phyloP scores from a whole-genome alignment of 352 stramenopile genomes.

The Phytophthora pluvialis region DNA sequence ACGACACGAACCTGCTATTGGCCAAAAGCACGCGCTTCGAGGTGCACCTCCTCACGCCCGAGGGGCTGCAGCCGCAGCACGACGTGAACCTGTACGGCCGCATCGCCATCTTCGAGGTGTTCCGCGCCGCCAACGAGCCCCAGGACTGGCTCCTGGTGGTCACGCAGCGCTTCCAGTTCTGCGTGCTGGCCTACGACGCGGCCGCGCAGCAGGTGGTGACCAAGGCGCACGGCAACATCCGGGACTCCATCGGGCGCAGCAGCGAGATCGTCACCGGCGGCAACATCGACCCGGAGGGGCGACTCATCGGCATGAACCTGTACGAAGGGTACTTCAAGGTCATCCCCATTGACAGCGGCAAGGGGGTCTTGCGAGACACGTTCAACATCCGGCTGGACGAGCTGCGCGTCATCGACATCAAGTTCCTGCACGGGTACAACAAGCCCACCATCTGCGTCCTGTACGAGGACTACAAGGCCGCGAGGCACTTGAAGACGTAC shows the following conservation, averaged over 20 bases:
- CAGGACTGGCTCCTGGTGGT: constrained; percentile 91
- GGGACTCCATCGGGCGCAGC: constrained; percentile 86
- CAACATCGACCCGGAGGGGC: constrained; percentile 88
- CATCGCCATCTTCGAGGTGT: constrained; percentile 89
- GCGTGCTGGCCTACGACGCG: constrained; percentile 85
- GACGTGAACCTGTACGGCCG: constrained; percentile 89
- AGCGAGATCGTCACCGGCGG: constrained; percentile 90
- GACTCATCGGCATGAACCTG: constrained; percentile 91
- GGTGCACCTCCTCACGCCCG: constrained; percentile 85
- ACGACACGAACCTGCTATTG: constrained; percentile 92
- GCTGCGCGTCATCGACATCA: constrained; percentile 93
- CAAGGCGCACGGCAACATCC: constrained; percentile 86
- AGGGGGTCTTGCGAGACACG: constrained; percentile 80
- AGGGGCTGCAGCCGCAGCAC: constrained; percentile 87
- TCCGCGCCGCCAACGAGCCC: constrained; percentile 72
- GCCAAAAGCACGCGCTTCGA: constrained; percentile 91
- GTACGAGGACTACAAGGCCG: constrained; percentile 91
- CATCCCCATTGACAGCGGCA: constrained; percentile 85
- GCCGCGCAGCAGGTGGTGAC: constrained; percentile 77
- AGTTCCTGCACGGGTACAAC: constrained; percentile 91
- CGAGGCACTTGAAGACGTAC: constrained; percentile 93
- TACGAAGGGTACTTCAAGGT: constrained; percentile 93
- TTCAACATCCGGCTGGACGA: constrained; percentile 95
- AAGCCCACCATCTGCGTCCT: constrained; percentile 92
- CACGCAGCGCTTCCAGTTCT: constrained; percentile 92